Evolutionary conservation across 495 filamentous ascomycete species (phyloP).

Genomic region (Rhypophila decipiens): DNA sequence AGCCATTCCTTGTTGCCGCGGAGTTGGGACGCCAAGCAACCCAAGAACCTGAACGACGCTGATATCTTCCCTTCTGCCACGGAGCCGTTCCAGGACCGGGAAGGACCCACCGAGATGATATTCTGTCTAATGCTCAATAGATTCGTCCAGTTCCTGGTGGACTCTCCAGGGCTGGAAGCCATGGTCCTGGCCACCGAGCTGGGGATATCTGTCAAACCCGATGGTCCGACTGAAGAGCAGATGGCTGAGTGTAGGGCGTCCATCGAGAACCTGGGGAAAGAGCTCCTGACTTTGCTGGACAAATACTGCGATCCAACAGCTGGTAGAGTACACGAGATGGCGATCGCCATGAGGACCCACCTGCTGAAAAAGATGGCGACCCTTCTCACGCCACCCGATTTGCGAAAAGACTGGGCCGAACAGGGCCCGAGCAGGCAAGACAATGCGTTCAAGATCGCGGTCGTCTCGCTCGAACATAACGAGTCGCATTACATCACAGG

Average conservation of each 20-base stretch:
- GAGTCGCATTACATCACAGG: conserved; percentile 31
- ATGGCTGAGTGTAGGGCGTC: conserved; percentile 44
- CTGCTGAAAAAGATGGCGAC: conserved; percentile 38
- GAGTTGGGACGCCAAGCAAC: conserved; percentile 42
- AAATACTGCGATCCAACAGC: conserved; percentile 54
- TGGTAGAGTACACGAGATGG: conserved; percentile 53
- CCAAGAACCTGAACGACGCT: conserved; percentile 52
- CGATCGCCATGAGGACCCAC: conserved; percentile 38
- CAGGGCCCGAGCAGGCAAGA: conserved; percentile 34
- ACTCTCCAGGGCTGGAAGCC: conserved; percentile 36
- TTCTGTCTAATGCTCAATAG: conserved; percentile 54
- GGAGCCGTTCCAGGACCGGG: conserved; percentile 42
- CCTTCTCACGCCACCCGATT: conserved; percentile 35
- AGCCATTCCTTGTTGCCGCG: conserved; percentile 47
- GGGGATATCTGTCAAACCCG: conserved; percentile 1
- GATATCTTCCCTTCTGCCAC: conserved; percentile 54
- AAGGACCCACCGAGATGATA: conserved; percentile 62
- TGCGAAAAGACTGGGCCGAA: conserved; percentile 35
- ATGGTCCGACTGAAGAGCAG: conserved; percentile 26
- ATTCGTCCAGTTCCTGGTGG: conserved; percentile 41
- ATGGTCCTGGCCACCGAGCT: conserved; percentile 36
- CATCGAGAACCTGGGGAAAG: conserved; percentile 37
- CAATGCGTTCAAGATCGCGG: conserved; percentile 40
- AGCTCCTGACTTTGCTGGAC: conserved; percentile 42
- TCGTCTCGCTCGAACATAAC: conserved; percentile 39